Conservation (phyloP, 2,329 filamentous ascomycete species). For the Xylariaceae sp. region DNA sequence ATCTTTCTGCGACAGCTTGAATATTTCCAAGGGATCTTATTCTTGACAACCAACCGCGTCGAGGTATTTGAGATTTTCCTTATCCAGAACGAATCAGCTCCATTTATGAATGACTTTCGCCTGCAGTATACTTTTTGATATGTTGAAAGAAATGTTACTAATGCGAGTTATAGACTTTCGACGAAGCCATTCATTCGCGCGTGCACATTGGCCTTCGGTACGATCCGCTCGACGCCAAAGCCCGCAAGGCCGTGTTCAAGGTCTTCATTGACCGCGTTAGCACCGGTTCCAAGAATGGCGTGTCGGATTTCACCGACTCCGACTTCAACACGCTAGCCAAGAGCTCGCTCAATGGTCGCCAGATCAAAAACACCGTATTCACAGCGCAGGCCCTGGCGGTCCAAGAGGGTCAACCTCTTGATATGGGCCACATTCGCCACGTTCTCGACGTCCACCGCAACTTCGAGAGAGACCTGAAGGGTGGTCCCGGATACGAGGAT, state of each 20-base stretch:
- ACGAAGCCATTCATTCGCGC: slow-evolving; percentile 83
- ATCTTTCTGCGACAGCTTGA: slow-evolving; percentile 84
- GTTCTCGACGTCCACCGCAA: slow-evolving; percentile 81
- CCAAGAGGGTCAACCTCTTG: slow-evolving; percentile 65
- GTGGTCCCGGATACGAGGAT: slow-evolving; percentile 27
- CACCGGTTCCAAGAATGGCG: slow-evolving; percentile 32
- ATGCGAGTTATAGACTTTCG: slow-evolving; percentile 58
- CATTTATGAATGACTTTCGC: too few relatives aligned
- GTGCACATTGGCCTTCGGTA: slow-evolving; percentile 85
- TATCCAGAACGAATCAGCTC: too few relatives aligned
- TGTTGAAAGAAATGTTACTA: too few relatives aligned
- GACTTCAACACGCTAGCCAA: slow-evolving; percentile 65
- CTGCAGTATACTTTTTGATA: not conserved
- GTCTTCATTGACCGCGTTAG: slow-evolving; percentile 75
- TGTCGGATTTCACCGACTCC: slow-evolving; percentile 59
- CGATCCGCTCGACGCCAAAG: slow-evolving; percentile 66
- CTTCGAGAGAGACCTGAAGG: slow-evolving; percentile 80
- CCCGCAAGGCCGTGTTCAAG: slow-evolving; percentile 76
- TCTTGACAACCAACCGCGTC: slow-evolving; percentile 85
- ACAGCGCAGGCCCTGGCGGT: slow-evolving; percentile 80
- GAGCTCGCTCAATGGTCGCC: slow-evolving; percentile 56
- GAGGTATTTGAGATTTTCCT: too few relatives aligned
- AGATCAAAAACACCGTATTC: slow-evolving; percentile 87
- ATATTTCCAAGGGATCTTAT: slow-evolving; percentile 88
- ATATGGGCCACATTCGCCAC: slow-evolving; percentile 74